Base-by-base conservation (phyloP, 306 rosid species). In the Trifolium subterraneum region DNA sequence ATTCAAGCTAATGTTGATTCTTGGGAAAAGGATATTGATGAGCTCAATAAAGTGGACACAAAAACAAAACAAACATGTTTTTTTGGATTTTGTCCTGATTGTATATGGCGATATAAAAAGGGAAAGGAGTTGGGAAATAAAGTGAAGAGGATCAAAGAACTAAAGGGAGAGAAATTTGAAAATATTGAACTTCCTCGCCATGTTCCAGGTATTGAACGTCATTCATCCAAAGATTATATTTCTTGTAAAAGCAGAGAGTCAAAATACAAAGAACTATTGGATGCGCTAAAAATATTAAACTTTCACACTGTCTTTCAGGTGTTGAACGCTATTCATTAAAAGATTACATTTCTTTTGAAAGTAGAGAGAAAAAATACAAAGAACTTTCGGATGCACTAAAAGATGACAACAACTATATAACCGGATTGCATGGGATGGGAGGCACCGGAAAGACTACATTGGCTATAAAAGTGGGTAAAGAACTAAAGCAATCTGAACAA, bases 371-470 rank as follows among this genome's bases (percentile, higher is more conserved):
- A 14, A 5, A 47, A 1, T 48, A 48, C 54, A 48, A n/a, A 48
- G 9, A 15, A 2, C 9, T 48, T 2, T 16, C 15, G 10, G 54
- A 48, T 5, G 54, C 54, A 48, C 8, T 48, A 48, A n/a, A 15
- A 48, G 18, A 48, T 15, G 54, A 48, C 19, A 48, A 15, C 20
- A 48, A 48, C 10, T 48, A 15, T 48, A 15, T 15, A 7, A 48
- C 5, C 20, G 54, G 8, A n/a, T 48, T 48, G 54, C 54, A 48
- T 6, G 81, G 77, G 50, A 31, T 71, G 51, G 77, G 72, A 1
- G 82, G 82, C 18, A 14, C 41, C 1, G 82, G 82, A 0, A 79
- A 72, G 44, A 42, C 82, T 1, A 64, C 73, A 9, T 10, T 79
- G 64, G 82, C 61, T 4, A 19, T 1, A 72, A 8, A 31, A 65